Evolutionary conservation across 2,329 filamentous ascomycete genomes (phyloP).

Genomic region (Pseudohalonectria lignicola): DNA sequence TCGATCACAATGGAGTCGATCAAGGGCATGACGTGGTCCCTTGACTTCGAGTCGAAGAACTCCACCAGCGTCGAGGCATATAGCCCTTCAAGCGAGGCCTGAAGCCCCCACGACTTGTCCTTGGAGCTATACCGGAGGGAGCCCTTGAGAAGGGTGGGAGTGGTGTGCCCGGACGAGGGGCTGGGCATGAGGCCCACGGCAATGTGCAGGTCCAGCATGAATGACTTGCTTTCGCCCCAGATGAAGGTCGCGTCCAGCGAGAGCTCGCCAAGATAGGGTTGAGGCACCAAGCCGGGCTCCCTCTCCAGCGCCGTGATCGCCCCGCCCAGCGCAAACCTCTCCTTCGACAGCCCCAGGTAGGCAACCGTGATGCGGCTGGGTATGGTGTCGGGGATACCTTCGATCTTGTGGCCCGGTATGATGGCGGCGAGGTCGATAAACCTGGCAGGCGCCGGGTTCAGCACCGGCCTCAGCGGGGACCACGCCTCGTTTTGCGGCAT

Average conservation of each 20-base stretch:
- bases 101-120: slow-evolving; percentile 4
- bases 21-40: slow-evolving; percentile 7
- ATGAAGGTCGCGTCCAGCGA: background rate
- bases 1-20: slow-evolving; percentile 9
- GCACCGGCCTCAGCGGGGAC: background rate
- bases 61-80: slow-evolving; percentile 5
- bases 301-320: background rate
- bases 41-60: slow-evolving; percentile 7
- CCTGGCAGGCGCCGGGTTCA: background rate
- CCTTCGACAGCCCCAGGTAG: background rate
- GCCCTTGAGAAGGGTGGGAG: slow-evolving; percentile 3
- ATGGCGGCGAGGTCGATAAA: background rate
- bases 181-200: background rate
- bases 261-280: background rate
- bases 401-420: background rate
- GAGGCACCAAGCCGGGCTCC: background rate
- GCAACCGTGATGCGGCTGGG: background rate
- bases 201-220: background rate
- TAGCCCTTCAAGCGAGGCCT: slow-evolving; percentile 3
- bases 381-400: background rate
- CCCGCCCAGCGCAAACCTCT: background rate
- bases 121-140: slow-evolving; percentile 4
- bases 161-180: background rate
- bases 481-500: background rate
- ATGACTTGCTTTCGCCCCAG: background rate